phyloP scores from a whole-genome alignment of 2,329 filamentous ascomycete genomes.

The Scleromitrula shiraiana region DNA sequence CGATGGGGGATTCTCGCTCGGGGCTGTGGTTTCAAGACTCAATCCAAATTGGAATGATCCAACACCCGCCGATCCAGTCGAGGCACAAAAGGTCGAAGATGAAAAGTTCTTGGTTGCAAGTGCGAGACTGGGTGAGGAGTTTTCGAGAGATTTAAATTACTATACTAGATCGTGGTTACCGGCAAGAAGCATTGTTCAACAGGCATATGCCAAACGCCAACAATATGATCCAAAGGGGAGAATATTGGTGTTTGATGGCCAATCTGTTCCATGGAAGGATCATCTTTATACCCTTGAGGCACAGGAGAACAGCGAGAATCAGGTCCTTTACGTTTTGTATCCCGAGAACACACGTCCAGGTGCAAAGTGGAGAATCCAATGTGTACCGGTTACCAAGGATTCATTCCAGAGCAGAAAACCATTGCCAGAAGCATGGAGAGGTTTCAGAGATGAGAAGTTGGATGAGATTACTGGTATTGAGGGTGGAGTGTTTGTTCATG shows the following conservation, averaged over 20 bases:
- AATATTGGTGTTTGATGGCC: constrained; percentile 69
- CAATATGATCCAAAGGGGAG: constrained; percentile 67
- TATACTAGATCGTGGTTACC: constrained; percentile 76
- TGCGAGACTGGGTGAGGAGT: constrained; percentile 79
- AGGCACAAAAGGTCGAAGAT: constrained; percentile 70
- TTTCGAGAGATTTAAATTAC: constrained; percentile 71
- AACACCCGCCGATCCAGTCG: constrained; percentile 41
- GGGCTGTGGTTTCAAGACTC: constrained; percentile 71
- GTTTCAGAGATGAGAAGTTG: constrained; percentile 78
- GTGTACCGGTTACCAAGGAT: constrained; percentile 75
- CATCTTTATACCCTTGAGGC: constrained; percentile 85
- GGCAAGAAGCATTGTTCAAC: constrained; percentile 68
- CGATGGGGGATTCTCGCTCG: constrained; percentile 74
- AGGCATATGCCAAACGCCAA: constrained; percentile 62
- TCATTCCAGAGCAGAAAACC: constrained; percentile 91
- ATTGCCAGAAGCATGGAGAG: constrained; percentile 85
- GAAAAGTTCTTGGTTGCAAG: constrained; percentile 70
- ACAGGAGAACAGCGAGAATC: constrained; percentile 42
- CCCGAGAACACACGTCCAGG: constrained; percentile 69
- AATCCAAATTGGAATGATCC: constrained; percentile 77
- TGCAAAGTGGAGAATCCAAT: constrained; percentile 88
- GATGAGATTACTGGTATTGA: constrained; percentile 61
- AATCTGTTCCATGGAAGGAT: constrained; percentile 90
- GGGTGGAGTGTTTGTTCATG: constrained; percentile 87
- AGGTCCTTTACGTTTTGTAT: constrained; percentile 83